phyloP scores from a whole-genome alignment of 164 flowering plant species.

The Macadamia tetraphylla region DNA sequence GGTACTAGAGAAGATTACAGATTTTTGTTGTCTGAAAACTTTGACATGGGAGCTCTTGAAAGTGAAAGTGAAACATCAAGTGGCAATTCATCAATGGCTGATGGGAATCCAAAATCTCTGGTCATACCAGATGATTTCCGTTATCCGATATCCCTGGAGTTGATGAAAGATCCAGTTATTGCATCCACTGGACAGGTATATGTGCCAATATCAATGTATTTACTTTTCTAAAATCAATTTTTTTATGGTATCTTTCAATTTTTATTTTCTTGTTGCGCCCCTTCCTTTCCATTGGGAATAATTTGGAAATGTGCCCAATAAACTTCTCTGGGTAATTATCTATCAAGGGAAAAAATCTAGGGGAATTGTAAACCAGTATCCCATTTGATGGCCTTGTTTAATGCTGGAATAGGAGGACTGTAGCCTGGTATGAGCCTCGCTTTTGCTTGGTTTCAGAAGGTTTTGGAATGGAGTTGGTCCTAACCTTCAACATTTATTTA shows the following conservation, averaged over 20 bases:
- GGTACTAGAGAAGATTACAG: slow-evolving; percentile 72
- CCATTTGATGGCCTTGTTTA: no score
- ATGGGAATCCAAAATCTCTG: neutral
- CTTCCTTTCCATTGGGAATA: neutral
- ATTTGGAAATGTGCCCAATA: neutral
- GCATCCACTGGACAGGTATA: neutral
- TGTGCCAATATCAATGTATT: neutral
- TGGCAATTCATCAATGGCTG: slow-evolving; percentile 22
- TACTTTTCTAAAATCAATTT: neutral
- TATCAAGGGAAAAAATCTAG: neutral
- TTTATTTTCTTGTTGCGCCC: neutral
- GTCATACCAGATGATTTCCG: slow-evolving; percentile 1
- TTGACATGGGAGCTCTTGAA: slow-evolving; percentile 33
- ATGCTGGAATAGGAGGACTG: no score
- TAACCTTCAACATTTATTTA: no score
- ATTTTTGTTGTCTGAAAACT: slow-evolving; percentile 71
- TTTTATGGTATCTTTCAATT: neutral
- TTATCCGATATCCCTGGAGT: slow-evolving; percentile 93
- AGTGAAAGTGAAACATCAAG: slow-evolving; percentile 27
- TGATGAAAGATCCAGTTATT: slow-evolving; percentile 13
- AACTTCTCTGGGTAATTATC: neutral
- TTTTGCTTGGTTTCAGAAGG: no score
- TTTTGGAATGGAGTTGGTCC: no score
- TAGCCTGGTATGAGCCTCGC: no score
- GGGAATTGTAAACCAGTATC: no score